Evolutionary conservation across 495 filamentous ascomycete species (phyloP), one percentile per base, ranked within the genome.

Genomic region (Penicillium salamii): DNA sequence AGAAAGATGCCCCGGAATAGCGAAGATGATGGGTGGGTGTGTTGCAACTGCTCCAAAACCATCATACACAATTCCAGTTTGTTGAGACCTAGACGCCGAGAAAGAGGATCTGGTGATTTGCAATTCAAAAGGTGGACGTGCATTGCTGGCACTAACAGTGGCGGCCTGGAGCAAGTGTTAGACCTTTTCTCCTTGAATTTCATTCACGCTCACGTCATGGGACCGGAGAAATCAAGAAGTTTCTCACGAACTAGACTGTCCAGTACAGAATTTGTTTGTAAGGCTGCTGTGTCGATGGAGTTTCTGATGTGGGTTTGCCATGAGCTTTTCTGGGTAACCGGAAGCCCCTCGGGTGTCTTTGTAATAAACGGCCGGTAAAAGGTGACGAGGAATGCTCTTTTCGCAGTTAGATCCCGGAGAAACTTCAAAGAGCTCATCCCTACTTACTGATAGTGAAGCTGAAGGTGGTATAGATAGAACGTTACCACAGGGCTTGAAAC

Each of bases 41-140:
- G 55, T 36, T 67, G 64, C 29, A 75, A 42, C 42, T 73, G 59
- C 18, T 69, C 61, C 52, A 75, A 40, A 21, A 75, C 57, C 45
- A 75, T 50, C 71, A 75, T 73, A 42, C 67, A 70, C 20, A 69
- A 42, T 31, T 70, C 57, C 9, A 75, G 59, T 43, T 73, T 75
- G 49, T 68, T 73, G 0, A 68, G 59, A 6, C 65, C 46, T 17
- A 75, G 58, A 6, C 65, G 55, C n/a, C 62, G 59, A 5, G 61
- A 57, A 14, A 75, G 53, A 9, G 54, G 20, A 24, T 63, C 55
- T 5, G 55, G 36, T 0, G 53, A 59, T 47, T 66, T 68, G 53
- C 66, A 72, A 29, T 65, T 63, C 6, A 70, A 54, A 0, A 74
- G 53, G 44, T 74, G 66, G 9, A 61, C 61, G 50, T 72, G 68